phyloP scores from a whole-genome alignment of 2,329 filamentous ascomycete genomes.

The Cladophialophora chaetospira region DNA sequence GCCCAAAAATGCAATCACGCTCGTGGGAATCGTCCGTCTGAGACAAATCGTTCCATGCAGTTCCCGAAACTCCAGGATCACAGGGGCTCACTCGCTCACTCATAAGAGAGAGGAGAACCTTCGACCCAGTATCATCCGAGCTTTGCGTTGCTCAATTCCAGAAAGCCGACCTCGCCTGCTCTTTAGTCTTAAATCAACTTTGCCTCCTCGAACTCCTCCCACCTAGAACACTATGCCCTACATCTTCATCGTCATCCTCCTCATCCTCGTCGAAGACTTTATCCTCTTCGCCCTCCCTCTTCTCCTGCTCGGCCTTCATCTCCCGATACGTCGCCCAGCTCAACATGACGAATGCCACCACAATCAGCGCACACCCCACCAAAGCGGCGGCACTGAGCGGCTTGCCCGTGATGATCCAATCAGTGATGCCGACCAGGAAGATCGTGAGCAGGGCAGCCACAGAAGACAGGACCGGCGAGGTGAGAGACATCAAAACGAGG shows the following conservation, averaged over 20 bases:
- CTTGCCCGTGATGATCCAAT: slow-evolving; percentile 81
- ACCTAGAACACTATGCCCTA: slow-evolving; percentile 6
- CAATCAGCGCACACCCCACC: slow-evolving; percentile 81
- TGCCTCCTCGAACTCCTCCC: background rate
- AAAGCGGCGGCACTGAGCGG: slow-evolving; percentile 75
- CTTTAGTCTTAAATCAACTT: background rate
- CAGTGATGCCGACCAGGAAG: slow-evolving; percentile 89
- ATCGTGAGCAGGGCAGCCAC: slow-evolving; percentile 94
- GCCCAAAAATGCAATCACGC: no score
- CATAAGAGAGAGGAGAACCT: no score
- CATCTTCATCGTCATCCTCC: slow-evolving; percentile 18
- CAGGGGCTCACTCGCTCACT: no score
- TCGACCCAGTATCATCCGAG: no score
- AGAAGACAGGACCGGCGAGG: slow-evolving; percentile 85
- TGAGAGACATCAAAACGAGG: slow-evolving; percentile 87
- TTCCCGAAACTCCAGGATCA: no score
- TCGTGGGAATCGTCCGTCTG: no score
- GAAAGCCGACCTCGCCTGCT: background rate
- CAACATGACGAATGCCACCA: slow-evolving; percentile 81
- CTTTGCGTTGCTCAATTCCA: no score
- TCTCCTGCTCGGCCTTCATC: slow-evolving; percentile 79
- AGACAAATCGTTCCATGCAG: no score
- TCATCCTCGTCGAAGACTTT: slow-evolving; percentile 48
- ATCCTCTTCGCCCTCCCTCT: slow-evolving; percentile 51
- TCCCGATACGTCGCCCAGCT: slow-evolving; percentile 92